phyloP scores from a whole-genome alignment of 2,329 filamentous ascomycete genomes.

The Penicillium oxalicum region DNA sequence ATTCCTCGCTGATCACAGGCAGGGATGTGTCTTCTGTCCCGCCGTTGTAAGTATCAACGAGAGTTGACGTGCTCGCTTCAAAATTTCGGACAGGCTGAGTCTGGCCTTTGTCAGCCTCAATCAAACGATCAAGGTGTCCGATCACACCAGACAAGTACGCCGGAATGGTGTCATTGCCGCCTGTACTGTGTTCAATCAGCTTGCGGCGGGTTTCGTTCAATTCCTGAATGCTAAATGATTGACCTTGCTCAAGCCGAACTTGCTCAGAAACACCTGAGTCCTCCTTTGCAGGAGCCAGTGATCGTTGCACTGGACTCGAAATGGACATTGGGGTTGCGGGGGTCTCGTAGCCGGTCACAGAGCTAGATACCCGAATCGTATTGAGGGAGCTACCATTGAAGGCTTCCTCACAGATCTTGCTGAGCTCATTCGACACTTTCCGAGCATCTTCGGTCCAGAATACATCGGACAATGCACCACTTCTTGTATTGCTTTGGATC shows the following conservation, averaged over 20 bases:
- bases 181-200: conserved; percentile 47
- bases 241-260: conserved; percentile 44
- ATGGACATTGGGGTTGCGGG: conserved; percentile 45
- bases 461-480: conserved; percentile 41
- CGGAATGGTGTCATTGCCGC: conserved; percentile 40
- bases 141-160: conserved; percentile 56
- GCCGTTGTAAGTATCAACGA: conserved; percentile 16
- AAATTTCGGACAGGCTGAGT: conserved; percentile 1
- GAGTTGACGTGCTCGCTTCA: conserved; percentile 5
- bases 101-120: conserved; percentile 37
- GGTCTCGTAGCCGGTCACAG: conserved; percentile 43
- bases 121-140: conserved; percentile 53
- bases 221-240: conserved; percentile 49
- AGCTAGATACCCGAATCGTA: conserved; percentile 43
- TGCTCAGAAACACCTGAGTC: conserved; percentile 34
- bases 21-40: conserved; percentile 27
- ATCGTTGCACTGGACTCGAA: conserved; percentile 24
- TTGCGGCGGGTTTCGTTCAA: conserved; percentile 54
- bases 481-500: conserved; percentile 34
- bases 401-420: conserved; percentile 85
- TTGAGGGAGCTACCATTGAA: conserved; percentile 66
- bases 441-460: conserved; percentile 70
- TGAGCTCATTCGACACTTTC: conserved; percentile 76
- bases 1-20: conserved; percentile 50
- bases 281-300: conserved; percentile 13